A percentile compares a stretch with the other conserved stretches of the same genome.
phyloP scores from a whole-genome alignment of 371 early-diverging fungal genomes.

The Actinomortierella ambigua region DNA sequence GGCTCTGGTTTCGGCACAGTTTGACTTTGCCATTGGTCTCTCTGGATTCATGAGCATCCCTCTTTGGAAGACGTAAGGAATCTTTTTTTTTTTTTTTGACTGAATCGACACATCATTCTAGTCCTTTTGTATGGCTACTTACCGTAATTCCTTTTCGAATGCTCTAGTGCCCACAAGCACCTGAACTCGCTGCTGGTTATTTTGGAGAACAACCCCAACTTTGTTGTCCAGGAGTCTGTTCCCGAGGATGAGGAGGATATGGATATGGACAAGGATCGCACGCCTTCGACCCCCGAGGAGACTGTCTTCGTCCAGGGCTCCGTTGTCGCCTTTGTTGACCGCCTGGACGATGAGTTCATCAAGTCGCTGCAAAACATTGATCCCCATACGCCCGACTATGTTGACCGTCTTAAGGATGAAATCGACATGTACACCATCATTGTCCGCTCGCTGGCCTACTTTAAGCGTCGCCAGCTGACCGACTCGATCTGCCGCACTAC shows the following conservation, averaged over 20 bases:
- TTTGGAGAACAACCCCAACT: constrained; percentile 72
- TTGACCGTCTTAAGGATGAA: constrained; percentile 93
- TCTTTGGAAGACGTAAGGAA: constrained; percentile 73
- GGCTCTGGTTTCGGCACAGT: constrained; percentile 88
- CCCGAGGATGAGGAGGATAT: constrained; percentile 66
- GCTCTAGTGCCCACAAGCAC: constrained; percentile 61
- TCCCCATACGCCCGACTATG: constrained; percentile 95
- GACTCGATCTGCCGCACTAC: constrained; percentile 73
- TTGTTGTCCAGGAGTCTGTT: constrained; percentile 67
- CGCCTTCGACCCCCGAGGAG: constrained; percentile 54
- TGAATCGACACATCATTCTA: background rate
- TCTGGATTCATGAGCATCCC: constrained; percentile 75
- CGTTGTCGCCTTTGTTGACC: constrained; percentile 87
- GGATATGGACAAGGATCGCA: constrained; percentile 71
- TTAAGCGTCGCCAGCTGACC: constrained; percentile 62
- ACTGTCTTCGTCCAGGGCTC: constrained; percentile 80
- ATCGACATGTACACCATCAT: constrained; percentile 85
- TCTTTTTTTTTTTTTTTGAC: background rate
- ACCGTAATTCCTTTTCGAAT: background rate
- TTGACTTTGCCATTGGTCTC: constrained; percentile 78
- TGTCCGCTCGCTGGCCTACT: constrained; percentile 87
- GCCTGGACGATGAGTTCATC: constrained; percentile 96
- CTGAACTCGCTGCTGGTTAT: constrained; percentile 75
- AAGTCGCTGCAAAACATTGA: constrained; percentile 94
- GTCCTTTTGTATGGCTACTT: background rate